Evolutionary conservation across 1,284 basidiomycete species (phyloP), one percentile per base, ranked within the genome.

Genomic region (Ustilago tritici): DNA sequence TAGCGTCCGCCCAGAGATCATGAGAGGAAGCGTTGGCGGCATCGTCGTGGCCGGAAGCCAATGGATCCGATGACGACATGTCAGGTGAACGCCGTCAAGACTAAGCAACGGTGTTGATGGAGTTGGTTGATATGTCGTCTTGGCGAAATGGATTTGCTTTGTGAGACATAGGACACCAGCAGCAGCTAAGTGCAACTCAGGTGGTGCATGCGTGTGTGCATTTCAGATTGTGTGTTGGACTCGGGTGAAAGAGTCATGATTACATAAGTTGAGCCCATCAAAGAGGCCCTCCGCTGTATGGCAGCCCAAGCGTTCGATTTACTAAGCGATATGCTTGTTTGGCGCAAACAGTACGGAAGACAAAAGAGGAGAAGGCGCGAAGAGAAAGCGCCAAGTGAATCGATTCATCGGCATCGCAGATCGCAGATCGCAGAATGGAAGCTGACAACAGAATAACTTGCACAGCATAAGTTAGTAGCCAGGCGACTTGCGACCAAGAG

Each of bases 1-100:
- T 56, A 17, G 56, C 50, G 36, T 67, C 54, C 11, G 64, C 66
- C 72, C 72, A 75, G 9, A 69, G 50, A 31, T 70, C 61, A 10
- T 75, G 66, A 17, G 60, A 38, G 1, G 63, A 61, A 23, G 56
- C 43, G 5, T 36, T 54, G 8, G 65, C 53, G 40, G 6, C 53
- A 6, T 58, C 57, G 23, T 64, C 31, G 4, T 72, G 70, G 47
- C 41, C n/a, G 7, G 38, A 19, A n/a, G 63, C 32, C 12, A 40
- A 23, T 15, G 67, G 61, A 50, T 70, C 61, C 7, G 63, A 31
- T 43, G 38, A 31, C 35, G 72, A 19, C 72, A 75, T 75, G 40
- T 15, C 46, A 46, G 32, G 14, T 28, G 53, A 23, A 28, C 15
- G n/a, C 52, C 41, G 8, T 11, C 23, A 28, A 3, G 23, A 28